Evolutionary conservation across 176 grass and related monocot species (phyloP).

Genomic region (Phyllostachys edulis): DNA sequence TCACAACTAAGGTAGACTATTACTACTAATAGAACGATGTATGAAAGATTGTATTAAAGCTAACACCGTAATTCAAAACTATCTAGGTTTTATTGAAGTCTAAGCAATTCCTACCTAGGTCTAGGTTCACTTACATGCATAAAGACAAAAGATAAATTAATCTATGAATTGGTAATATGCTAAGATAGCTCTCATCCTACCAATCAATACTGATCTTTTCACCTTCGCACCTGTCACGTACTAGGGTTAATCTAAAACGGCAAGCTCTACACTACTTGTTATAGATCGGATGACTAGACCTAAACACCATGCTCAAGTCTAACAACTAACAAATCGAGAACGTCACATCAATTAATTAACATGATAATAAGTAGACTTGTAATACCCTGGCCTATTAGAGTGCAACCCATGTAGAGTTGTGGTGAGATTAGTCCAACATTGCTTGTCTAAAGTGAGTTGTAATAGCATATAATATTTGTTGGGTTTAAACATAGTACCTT

Average conservation of each 20-base stretch:
- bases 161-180: neutral
- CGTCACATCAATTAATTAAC: neutral
- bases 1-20: neutral
- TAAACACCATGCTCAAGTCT: neutral
- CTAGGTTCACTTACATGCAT: neutral
- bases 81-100: neutral
- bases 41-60: neutral
- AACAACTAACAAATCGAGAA: neutral
- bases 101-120: neutral
- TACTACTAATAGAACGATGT: neutral
- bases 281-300: neutral
- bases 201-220: neutral
- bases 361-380: neutral
- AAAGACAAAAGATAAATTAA: neutral
- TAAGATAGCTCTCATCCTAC: no score
- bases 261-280: neutral
- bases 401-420: no score
- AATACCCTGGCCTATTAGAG: no score
- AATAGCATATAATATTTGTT: no score
- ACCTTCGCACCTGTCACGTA: neutral
- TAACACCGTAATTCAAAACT: neutral
- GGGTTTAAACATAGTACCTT: no score
- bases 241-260: neutral
- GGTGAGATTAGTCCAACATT: no score
- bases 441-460: no score